Evolutionary conservation across 768 basidiomycete species (phyloP), one percentile per base, ranked within the genome.

Genomic region (Suillus variegatus): DNA sequence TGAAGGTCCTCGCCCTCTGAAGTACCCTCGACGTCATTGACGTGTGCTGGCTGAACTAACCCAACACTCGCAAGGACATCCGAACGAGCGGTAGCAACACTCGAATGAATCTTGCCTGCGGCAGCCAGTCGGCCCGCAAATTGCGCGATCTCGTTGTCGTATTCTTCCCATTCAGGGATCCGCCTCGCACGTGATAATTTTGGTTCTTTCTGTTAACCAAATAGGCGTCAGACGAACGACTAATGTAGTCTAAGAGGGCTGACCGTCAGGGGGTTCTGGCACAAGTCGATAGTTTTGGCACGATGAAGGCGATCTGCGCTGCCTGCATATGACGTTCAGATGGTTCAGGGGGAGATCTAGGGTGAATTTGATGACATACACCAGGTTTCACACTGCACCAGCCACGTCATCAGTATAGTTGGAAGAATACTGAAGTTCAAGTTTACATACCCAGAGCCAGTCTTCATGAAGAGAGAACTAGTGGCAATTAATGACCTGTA

Each of bases 81-180:
- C 12, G 86, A 83, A 74, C 91, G 90, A 5, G 88, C 89, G 4
- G 87, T 85, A 12, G 86, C 88, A 40, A 88, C 84, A 25, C 85
- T 84, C 1, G 88, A 89, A 44, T 82, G 86, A 64, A 94, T 88
- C 68, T 85, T 81, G 32, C 93, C 93, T 36, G 87, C 82, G 14
- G 88, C 82, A 3, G 91, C 88, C 54, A 97, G 81, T 61, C 86
- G 82, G 32, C 86, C 84, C 0, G 92, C 89, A 67, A 99, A 94
- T 35, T 79, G 83, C 2, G 96, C 90, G 61, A 99, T 95, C 77
- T 99, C 95, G 6, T 80, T 73, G 75, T 99, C 97, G 73, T 98
- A 99, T 58, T 86, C 86, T 67, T 97, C 95, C 97, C 97, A 99
- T 74, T 99, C 97, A 0, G 97, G 97, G 61, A 99, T 97, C 71